Evolutionary conservation across 768 basidiomycete species (phyloP).

Genomic region (Auricularia sp.): DNA sequence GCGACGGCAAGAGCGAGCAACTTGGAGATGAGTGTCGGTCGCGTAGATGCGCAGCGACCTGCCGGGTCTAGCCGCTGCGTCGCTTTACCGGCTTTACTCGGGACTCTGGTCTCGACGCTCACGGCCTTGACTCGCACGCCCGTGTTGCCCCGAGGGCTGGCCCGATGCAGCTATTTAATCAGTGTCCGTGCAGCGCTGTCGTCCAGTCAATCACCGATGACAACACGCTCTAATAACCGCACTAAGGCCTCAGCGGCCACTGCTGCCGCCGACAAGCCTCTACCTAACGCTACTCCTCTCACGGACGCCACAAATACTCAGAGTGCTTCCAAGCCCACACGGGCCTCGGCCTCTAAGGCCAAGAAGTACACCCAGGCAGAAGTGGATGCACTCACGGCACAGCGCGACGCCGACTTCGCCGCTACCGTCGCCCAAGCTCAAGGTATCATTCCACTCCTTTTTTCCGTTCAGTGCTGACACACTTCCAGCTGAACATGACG

Average conservation of each 20-base stretch:
- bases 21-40: too few relatives aligned
- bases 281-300: too few relatives aligned
- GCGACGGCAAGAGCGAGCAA: too few relatives aligned
- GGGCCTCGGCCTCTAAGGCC: background rate
- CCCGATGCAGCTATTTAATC: too few relatives aligned
- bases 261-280: background rate
- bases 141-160: too few relatives aligned
- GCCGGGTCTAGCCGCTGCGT: too few relatives aligned
- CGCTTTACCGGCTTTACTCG: too few relatives aligned
- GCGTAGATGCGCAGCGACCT: too few relatives aligned
- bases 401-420: background rate
- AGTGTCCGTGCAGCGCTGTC: too few relatives aligned
- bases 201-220: too few relatives aligned
- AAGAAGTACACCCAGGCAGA: background rate
- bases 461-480: background rate
- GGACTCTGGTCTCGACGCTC: too few relatives aligned
- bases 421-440: background rate
- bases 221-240: background rate
- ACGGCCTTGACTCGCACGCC: too few relatives aligned
- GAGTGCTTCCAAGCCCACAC: background rate
- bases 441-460: background rate
- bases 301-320: background rate
- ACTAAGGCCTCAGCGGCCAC: background rate
- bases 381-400: background rate
- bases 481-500: background rate